These are phyloP conservation scores for Knoxdaviesia proteae DNA, from an alignment of 2,329 filamentous ascomycete genomes.

Conservation along the genomic window DNA sequence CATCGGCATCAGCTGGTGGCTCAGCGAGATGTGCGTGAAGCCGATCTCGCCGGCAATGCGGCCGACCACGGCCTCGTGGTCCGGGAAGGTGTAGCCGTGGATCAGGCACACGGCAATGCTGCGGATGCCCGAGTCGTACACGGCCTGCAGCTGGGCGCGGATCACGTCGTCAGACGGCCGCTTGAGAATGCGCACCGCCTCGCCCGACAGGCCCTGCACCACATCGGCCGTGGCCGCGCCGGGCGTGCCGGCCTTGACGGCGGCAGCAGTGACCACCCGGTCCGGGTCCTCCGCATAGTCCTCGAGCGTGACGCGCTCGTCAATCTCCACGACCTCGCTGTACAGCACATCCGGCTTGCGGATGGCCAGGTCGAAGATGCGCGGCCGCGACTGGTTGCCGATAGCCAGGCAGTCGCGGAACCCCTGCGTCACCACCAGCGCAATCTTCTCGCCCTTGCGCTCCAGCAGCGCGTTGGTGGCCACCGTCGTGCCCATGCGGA, in stretches of 20 bases:
- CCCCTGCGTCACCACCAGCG: constrained; percentile 68
- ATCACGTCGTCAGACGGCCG: constrained; percentile 34
- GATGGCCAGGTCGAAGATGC: constrained; percentile 81
- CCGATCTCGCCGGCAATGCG: constrained; percentile 60
- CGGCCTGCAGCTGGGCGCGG: constrained; percentile 30
- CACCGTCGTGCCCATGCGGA: constrained; percentile 90
- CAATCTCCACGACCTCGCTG: constrained; percentile 66
- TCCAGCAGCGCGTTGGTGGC: constrained; percentile 84
- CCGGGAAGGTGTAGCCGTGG: constrained; percentile 80
- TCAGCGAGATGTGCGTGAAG: constrained; percentile 10
- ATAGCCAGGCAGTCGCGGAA: constrained; percentile 79
- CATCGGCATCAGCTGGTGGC: constrained; percentile 19
- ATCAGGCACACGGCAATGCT: constrained; percentile 82
- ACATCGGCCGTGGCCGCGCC: constrained; percentile 36
- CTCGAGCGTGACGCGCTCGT: constrained; percentile 77
- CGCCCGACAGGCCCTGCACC: constrained; percentile 44
- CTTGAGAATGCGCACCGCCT: constrained; percentile 45
- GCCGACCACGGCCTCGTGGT: constrained; percentile 64
- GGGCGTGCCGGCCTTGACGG: constrained; percentile 26
- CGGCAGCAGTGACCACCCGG: constrained; percentile 31
- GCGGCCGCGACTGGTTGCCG: constrained; percentile 74
- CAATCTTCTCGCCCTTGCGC: constrained; percentile 74
- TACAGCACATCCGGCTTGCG: constrained; percentile 74
- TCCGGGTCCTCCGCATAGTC: constrained; percentile 79
- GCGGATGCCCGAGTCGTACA: constrained; percentile 45